These are phyloP conservation scores for Dendrobium nobile DNA, from an alignment of 106 monocot genomes.

Conservation along the genomic window DNA sequence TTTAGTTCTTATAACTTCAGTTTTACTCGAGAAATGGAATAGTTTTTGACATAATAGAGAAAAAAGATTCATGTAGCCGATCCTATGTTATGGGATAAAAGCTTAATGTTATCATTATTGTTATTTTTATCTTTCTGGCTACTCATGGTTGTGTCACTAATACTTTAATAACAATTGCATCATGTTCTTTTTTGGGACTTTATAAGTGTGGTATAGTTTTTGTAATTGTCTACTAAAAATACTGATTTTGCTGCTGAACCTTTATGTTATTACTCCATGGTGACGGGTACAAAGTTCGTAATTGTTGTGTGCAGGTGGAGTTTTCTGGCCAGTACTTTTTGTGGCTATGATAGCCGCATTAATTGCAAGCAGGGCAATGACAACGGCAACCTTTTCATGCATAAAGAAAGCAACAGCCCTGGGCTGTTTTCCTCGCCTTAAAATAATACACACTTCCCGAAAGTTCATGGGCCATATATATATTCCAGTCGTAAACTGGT, in stretches of 20 bases:
- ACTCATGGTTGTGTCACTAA: not conserved
- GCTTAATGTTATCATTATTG: not conserved
- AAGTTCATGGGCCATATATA: slow-evolving; percentile 99
- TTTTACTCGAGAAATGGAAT: not conserved
- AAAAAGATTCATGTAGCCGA: no score
- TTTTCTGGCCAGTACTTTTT: slow-evolving; percentile 79
- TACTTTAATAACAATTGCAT: not conserved
- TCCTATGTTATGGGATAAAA: no score
- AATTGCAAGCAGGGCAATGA: slow-evolving; percentile 94
- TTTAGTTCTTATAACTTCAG: no score
- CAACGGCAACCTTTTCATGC: slow-evolving; percentile 89
- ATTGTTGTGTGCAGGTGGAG: slow-evolving; percentile 39
- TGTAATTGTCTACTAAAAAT: not conserved
- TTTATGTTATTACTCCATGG: not conserved
- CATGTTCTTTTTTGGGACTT: no score
- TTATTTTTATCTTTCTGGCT: not conserved
- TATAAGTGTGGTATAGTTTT: no score
- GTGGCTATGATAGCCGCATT: slow-evolving; percentile 81
- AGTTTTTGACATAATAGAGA: no score
- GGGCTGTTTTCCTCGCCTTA: slow-evolving; percentile 95
- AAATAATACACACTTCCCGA: slow-evolving; percentile 89
- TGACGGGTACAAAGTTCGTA: not conserved
- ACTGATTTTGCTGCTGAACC: not conserved
- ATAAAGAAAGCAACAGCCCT: slow-evolving; percentile 92
- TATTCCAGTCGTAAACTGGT: slow-evolving; percentile 95